Percentiles rank a stretch among this genome's conserved stretches.
Evolutionary conservation across 1,284 basidiomycete species (phyloP).

Genomic region (Gyrodon tennesseensis): DNA sequence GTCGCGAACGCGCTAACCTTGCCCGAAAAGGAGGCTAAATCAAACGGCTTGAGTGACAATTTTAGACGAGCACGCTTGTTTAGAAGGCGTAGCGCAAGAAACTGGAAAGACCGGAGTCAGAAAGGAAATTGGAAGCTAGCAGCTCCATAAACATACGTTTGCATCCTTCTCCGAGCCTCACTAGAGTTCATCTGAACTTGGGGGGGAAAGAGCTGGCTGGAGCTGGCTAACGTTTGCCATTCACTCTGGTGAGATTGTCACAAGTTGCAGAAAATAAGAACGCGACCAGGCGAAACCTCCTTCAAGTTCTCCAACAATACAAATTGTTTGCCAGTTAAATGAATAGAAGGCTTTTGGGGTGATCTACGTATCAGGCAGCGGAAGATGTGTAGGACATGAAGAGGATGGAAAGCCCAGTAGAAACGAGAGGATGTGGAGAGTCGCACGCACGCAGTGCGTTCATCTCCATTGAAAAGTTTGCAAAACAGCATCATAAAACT

Average conservation of each 20-base stretch:
- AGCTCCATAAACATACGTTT: slow-evolving; percentile 43
- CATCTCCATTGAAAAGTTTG: slow-evolving; percentile 36
- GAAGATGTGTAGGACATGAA: slow-evolving; percentile 1
- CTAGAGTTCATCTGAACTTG: slow-evolving; percentile 43
- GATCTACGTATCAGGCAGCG: slow-evolving; percentile 30
- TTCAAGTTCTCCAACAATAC: slow-evolving; percentile 34
- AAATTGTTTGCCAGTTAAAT: slow-evolving; percentile 13
- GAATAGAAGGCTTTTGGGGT: slow-evolving; percentile 16
- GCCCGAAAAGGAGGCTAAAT: slow-evolving; percentile 47
- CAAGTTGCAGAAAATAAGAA: slow-evolving; percentile 1
- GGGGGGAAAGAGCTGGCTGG: slow-evolving; percentile 39
- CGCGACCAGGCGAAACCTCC: background rate
- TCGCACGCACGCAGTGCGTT: slow-evolving; percentile 9
- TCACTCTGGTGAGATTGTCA: background rate
- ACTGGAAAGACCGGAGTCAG: slow-evolving; percentile 42
- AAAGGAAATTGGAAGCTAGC: background rate
- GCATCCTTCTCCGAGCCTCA: slow-evolving; percentile 49
- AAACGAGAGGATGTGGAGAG: slow-evolving; percentile 19
- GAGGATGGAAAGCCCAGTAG: slow-evolving; percentile 12
- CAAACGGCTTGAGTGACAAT: slow-evolving; percentile 55
- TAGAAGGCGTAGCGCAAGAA: slow-evolving; percentile 51
- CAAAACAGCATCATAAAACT: slow-evolving; percentile 40
- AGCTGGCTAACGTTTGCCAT: slow-evolving; percentile 48
- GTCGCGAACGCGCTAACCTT: slow-evolving; percentile 55
- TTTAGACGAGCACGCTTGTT: slow-evolving; percentile 63